Evolutionary conservation across 257 asterid species (phyloP), one percentile per base, ranked within the genome.

Genomic region (Mentha longifolia): DNA sequence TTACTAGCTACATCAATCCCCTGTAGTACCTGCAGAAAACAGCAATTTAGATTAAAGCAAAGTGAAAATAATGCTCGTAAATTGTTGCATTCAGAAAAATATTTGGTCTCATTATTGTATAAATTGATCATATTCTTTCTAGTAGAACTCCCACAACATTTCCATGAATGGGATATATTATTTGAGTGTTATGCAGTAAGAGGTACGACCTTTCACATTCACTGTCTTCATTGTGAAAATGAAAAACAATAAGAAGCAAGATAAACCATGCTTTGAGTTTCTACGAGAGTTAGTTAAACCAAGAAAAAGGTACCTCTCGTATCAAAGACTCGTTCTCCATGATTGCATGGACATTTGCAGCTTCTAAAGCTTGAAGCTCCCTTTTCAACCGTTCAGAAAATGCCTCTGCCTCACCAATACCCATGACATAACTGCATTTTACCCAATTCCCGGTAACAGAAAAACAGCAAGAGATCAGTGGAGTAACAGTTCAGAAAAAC

Each of bases 321-420:
- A 95, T 79, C 85, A 92, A 82, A 75, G 95, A 92, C 78, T 87
- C 98, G 46, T 86, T 95, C 81, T 95, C 99, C 90, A 95, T 77
- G 77, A 95, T 88, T 75, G 98, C 97, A 81, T 95, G 99, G 57
- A 95, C 97, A 77, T 95, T 95, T 78, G 99, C 98, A 6, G 99
- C 99, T 86, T 95, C 99, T 76, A 95, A 85, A 62, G 98, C 99
- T 80, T 95, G 99, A 72, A 95, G 97, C 84, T 95, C 98, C 30
- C 99, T 82, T 82, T 92, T 95, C 85, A 95, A 82, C 64, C 98
- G 72, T 86, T 95, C 99, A 74, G 99, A 95, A 84, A 95, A 95
- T 61, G 97, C 98, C 80, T 92, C 99, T 50, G 99, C 99, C 81
- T 92, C 98, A 47, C 98, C 93, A 76, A 95, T 89, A 60, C 93